Conservation (phyloP, 257 asterid species). For the Marsdenia floribunda region DNA sequence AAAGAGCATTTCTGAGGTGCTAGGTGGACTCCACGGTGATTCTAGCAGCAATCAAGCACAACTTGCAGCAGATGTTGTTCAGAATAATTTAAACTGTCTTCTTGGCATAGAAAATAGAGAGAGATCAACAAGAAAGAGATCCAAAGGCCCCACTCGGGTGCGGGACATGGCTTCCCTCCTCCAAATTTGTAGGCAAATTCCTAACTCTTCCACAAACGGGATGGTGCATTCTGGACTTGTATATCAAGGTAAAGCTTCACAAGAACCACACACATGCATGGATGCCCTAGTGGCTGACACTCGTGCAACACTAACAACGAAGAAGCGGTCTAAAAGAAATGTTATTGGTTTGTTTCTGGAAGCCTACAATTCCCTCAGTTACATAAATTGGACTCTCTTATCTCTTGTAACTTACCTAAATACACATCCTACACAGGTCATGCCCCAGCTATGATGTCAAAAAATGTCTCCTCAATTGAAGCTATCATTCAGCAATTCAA, state of each 20-base stretch:
- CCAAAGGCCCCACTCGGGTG: slow-evolving; percentile 43
- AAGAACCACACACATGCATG: slow-evolving; percentile 42
- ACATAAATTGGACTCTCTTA: background rate
- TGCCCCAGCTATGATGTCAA: background rate
- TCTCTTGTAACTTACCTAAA: background rate
- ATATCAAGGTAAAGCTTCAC: slow-evolving; percentile 23
- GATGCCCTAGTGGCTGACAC: slow-evolving; percentile 46
- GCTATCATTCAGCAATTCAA: slow-evolving; percentile 4
- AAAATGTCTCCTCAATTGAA: slow-evolving; percentile 3
- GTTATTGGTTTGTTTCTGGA: slow-evolving; percentile 31
- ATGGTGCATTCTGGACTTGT: slow-evolving; percentile 24
- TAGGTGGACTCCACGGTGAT: slow-evolving; percentile 23
- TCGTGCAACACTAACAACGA: slow-evolving; percentile 33
- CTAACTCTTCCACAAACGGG: slow-evolving; percentile 28
- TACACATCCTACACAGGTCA: slow-evolving; percentile 3
- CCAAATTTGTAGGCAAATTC: slow-evolving; percentile 31
- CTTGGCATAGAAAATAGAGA: slow-evolving; percentile 43
- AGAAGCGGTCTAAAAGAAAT: slow-evolving; percentile 57
- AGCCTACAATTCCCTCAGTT: slow-evolving; percentile 24
- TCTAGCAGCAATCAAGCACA: slow-evolving; percentile 21
- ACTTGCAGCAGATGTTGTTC: slow-evolving; percentile 22
- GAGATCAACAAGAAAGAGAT: slow-evolving; percentile 40
- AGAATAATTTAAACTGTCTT: slow-evolving; percentile 29
- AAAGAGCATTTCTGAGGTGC: slow-evolving; percentile 22
- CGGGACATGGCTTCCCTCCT: slow-evolving; percentile 40